Evolutionary conservation across 202 grass and related monocot species (phyloP), one percentile per base, ranked within the genome.

Genomic region (Tripidium arundinaceum): DNA sequence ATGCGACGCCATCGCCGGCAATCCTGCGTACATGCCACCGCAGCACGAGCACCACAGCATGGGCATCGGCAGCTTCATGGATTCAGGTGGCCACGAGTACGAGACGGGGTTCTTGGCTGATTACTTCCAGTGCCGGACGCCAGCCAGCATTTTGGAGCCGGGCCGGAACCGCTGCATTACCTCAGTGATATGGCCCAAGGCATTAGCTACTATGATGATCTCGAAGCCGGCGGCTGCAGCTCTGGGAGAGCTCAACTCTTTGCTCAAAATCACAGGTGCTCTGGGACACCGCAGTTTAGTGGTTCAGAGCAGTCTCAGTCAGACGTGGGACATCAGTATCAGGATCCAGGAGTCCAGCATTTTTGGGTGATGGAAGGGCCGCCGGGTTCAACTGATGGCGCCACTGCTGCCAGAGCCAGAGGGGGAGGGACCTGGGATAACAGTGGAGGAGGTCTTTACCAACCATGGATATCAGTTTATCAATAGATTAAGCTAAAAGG

Each of bases 121-220:
- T 7, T 70, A 21, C 50, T 54, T 54, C 7, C 50, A 21, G 50
- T 54, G 7, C 7, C 37, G 68, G 70, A 72, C 75, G 10, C 40
- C 50, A 43, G 2, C 42, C 63, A 71, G 42, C 39, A 72, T 42
- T 70, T 46, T 47, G 31, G 40, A 45, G 25, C 38, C 3, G 31
- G 62, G 47, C 22, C 60, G 8, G 50, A 54, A 3, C 50, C 7
- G 50, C 73, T 77, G 29, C 78, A 43, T 31, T 88, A 70, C 72
- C 78, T 83, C 39, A 73, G 62, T 11, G 76, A 84, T 10, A 12
- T 72, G 31, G 74, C 64, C 1, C n/a, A 61, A 5, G 73, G 74
- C 27, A 14, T 69, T 14, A n/a, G 50, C 22, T 67, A 22, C 12
- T 21, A 21, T 3, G 14, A 33, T 59, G 50, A 21, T 21, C n/a